Base-by-base conservation (phyloP, 768 basidiomycete species). In the Suillus clintonianus region DNA sequence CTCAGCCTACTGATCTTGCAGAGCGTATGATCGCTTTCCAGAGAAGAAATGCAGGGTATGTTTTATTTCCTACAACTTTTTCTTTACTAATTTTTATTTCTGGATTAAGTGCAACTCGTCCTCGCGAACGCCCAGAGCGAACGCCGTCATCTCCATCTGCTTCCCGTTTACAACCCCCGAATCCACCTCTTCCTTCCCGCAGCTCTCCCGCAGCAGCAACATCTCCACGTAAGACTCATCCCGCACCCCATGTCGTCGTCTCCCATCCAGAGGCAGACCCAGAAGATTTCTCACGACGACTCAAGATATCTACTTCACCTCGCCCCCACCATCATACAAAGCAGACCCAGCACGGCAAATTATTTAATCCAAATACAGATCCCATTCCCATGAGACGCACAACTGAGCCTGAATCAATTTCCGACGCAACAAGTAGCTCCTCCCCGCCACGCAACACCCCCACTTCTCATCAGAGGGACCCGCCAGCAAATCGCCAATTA, bases 331-430 rank as follows among this genome's bases (percentile, higher is more conserved):
- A 77, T 59, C 68, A 77, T 57, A 65, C 79, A 24, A 77, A 79
- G 55, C 74, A 75, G 71, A 62, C 73, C 63, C 70, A 70, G 64
- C 69, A 67, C 63, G 69, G 72, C 57, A 89, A 88, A 67, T 83
- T 94, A 0, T 94, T 81, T 76, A 90, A 94, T 70, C 92, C 91
- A 0, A 82, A 90, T 62, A 80, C 85, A 0, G 90, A 92, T 70
- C 83, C 87, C 11, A 82, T 89, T 30, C 88, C 86, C 57, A 80
- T 83, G 72, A 80, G 86, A 14, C 82, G 83, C 37, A 85, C 84
- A 0, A 75, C 83, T n/a, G 90, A 94, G 67, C 84, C 87, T 4
- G 91, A 92, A 60, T 66, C 78, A 15, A 83, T 83, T 68, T 88
- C 88, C 0, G 91, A 92, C 61, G 78, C 80, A 24, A 81, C 79